Percentiles rank a stretch among this genome's conserved stretches.
Evolutionary conservation across 2,329 filamentous ascomycete genomes (phyloP).

Genomic region (Fusarium dimerum): DNA sequence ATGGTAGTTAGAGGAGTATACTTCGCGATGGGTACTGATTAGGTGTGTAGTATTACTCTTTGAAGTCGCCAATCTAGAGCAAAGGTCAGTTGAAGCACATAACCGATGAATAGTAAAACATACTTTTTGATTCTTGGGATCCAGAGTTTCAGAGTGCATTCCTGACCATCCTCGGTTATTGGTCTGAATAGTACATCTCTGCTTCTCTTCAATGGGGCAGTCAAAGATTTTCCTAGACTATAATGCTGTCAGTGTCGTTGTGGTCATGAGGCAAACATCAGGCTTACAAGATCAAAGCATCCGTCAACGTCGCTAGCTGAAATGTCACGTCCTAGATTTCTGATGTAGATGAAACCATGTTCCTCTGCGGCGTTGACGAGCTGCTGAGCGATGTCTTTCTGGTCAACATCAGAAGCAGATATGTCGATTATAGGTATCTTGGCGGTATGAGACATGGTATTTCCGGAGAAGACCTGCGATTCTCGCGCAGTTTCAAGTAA

Average conservation of each 20-base stretch:
- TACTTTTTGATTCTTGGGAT: constrained; percentile 80
- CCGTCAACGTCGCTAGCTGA: constrained; percentile 63
- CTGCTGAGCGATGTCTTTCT: constrained; percentile 60
- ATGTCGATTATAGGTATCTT: constrained; percentile 84
- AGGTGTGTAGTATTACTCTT: constrained; percentile 63
- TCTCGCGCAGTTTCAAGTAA: background rate
- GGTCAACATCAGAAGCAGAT: constrained; percentile 45
- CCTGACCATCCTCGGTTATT: constrained; percentile 88
- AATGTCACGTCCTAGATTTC: constrained; percentile 71
- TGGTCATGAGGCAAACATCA: background rate
- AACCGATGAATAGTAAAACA: constrained; percentile 12
- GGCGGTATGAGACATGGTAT: constrained; percentile 33
- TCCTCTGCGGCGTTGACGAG: constrained; percentile 79
- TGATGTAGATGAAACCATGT: constrained; percentile 89
- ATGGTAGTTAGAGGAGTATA: constrained; percentile 1
- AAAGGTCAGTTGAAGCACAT: background rate
- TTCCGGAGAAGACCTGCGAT: background rate
- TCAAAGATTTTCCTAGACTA: constrained; percentile 71
- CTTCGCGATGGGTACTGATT: background rate
- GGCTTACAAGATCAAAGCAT: constrained; percentile 71
- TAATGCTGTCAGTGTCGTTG: background rate
- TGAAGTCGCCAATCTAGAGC: constrained; percentile 74
- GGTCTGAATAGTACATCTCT: constrained; percentile 70
- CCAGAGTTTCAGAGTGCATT: constrained; percentile 86
- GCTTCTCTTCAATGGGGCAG: constrained; percentile 70